Evolutionary conservation across 2,329 filamentous ascomycete genomes (phyloP).

Genomic region (Exophiala viscosa): DNA sequence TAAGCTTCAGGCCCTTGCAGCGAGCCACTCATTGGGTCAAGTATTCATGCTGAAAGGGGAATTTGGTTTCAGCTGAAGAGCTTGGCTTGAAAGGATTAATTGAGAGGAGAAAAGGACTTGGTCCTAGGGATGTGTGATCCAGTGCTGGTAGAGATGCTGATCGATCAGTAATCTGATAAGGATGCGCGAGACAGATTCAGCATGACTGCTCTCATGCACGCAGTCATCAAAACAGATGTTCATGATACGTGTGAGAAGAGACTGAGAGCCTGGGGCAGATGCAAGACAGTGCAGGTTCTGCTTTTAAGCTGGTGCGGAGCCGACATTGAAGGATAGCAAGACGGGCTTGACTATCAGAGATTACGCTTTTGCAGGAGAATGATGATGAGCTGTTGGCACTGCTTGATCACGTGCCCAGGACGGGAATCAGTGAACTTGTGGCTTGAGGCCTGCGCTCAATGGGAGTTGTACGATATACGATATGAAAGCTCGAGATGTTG

Average conservation of each 20-base stretch:
- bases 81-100: constrained; percentile 23
- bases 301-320: constrained; percentile 19
- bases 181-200: constrained; percentile 23
- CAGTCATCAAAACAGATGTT: constrained; percentile 20
- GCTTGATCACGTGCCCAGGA: constrained; percentile 6
- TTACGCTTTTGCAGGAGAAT: constrained; percentile 5
- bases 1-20: too few relatives aligned
- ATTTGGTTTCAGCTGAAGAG: constrained; percentile 19
- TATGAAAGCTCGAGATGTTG: background rate
- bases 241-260: constrained; percentile 2
- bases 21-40: constrained; percentile 22
- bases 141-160: constrained; percentile 18
- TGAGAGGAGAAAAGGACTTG: constrained; percentile 21
- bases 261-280: constrained; percentile 3
- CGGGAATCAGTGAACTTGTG: constrained; percentile 14
- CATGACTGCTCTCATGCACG: constrained; percentile 26
- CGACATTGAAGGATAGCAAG: constrained; percentile 10
- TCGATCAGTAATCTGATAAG: constrained; percentile 12
- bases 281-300: constrained; percentile 12
- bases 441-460: constrained; percentile 2
- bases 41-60: constrained; percentile 22
- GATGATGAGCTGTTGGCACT: constrained; percentile 12
- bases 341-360: constrained; percentile 9
- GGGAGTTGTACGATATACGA: background rate
- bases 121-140: constrained; percentile 22